These are phyloP conservation scores for Thuja plicata DNA, from an alignment of 83 land plant genomes.

Conservation along the genomic window DNA sequence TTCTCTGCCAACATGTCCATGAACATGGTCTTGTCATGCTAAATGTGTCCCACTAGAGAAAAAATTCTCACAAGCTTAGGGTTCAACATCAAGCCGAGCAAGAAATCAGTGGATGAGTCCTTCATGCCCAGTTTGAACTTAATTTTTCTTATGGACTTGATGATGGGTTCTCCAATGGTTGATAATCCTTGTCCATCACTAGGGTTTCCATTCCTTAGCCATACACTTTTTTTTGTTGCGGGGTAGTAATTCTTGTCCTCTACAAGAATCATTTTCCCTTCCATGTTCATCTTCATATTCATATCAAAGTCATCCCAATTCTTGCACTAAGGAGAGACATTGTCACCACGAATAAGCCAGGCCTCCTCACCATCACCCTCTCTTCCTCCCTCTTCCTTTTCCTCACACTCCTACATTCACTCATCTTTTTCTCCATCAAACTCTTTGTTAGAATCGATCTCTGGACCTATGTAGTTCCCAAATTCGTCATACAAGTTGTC, in stretches of 20 bases:
- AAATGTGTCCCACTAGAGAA: constrained; percentile 79
- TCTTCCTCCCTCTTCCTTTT: constrained; percentile 28
- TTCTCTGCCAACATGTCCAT: constrained; percentile 99
- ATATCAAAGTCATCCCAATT: too few species aligned
- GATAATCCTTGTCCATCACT: constrained; percentile 98
- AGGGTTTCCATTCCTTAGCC: constrained; percentile 97
- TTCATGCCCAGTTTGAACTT: constrained; percentile 84
- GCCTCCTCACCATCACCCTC: constrained; percentile 18
- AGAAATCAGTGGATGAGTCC: constrained; percentile 78
- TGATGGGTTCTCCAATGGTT: constrained; percentile 89
- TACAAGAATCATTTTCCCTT: constrained; percentile 73
- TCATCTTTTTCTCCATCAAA: constrained; percentile 42
- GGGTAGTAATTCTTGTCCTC: constrained; percentile 99
- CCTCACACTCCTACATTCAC: constrained; percentile 29
- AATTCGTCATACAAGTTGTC: constrained; percentile 96
- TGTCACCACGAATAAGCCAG: too few species aligned
- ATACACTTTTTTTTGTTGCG: constrained; percentile 90
- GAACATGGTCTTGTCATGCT: constrained; percentile 88
- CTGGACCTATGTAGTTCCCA: constrained; percentile 99
- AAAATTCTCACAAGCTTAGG: constrained; percentile 86
- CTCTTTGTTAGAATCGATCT: constrained; percentile 81
- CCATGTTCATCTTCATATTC: constrained; percentile 31
- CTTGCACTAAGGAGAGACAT: too few species aligned
- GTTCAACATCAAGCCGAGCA: constrained; percentile 87
- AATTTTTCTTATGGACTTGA: constrained; percentile 74